Percentiles rank a stretch among this genome's conserved stretches.
Evolutionary conservation across 1,139 yeast species (phyloP).

Genomic region (Neolecta irregularis): DNA sequence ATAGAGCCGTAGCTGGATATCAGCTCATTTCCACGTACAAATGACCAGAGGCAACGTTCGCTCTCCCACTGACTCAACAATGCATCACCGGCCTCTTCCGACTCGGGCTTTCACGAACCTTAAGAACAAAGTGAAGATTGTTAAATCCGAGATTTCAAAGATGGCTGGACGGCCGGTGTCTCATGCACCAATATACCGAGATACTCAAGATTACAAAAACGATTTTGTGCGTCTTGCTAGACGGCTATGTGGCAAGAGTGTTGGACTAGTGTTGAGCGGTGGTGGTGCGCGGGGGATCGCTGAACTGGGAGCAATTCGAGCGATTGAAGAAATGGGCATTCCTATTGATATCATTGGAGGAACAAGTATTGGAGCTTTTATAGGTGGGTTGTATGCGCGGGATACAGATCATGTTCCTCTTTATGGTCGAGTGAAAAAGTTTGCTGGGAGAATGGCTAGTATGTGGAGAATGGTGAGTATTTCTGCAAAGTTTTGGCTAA

Average conservation of each 20-base stretch:
- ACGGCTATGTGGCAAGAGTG: constrained; percentile 78
- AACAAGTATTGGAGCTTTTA: constrained; percentile 88
- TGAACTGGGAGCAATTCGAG: constrained; percentile 82
- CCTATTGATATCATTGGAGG: constrained; percentile 94
- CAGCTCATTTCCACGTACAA: constrained; percentile 78
- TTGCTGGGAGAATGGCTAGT: constrained; percentile 68
- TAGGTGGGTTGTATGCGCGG: constrained; percentile 86
- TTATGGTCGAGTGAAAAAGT: constrained; percentile 77
- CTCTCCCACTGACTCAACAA: constrained; percentile 5
- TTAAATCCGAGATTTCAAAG: constrained; percentile 25
- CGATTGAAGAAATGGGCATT: constrained; percentile 82
- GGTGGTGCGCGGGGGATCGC: constrained; percentile 96
- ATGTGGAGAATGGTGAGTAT: constrained; percentile 39
- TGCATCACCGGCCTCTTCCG: constrained; percentile 2
- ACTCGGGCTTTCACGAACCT: constrained; percentile 14
- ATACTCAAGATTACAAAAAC: constrained; percentile 56
- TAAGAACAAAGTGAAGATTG: constrained; percentile 22
- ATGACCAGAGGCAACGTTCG: too few relatives aligned
- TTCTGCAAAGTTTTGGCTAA: not conserved
- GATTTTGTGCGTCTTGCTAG: constrained; percentile 85
- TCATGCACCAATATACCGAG: too few relatives aligned
- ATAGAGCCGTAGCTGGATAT: too few relatives aligned
- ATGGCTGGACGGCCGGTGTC: constrained; percentile 16
- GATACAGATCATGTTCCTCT: constrained; percentile 85
- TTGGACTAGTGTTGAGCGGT: constrained; percentile 88